Evolutionary conservation across 345 rosid species (phyloP).

Genomic region (Atalantia buxifolia): DNA sequence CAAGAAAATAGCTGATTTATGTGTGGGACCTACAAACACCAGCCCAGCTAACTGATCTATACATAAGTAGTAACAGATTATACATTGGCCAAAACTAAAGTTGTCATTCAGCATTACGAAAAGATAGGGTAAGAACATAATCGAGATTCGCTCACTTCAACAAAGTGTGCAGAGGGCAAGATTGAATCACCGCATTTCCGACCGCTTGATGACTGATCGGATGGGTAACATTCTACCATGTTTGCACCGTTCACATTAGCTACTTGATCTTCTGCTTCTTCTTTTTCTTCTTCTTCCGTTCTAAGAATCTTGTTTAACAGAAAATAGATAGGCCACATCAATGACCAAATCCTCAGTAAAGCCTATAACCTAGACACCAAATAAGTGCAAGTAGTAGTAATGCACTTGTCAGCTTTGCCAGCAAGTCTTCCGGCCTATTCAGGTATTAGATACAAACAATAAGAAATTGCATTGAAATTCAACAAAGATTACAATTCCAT

Average conservation of each 20-base stretch:
- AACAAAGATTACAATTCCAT: neutral
- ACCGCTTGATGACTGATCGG: conserved; percentile 25
- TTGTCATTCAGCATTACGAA: neutral
- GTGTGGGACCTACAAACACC: conserved; percentile 63
- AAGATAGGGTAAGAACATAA: neutral
- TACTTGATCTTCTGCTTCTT: conserved; percentile 22
- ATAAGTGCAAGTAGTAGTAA: neutral
- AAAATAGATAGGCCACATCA: conserved; percentile 70
- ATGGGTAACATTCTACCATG: conserved; percentile 21
- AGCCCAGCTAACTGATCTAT: conserved; percentile 1
- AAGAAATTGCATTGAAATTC: neutral
- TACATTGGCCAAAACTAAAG: neutral
- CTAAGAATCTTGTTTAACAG: conserved; percentile 55
- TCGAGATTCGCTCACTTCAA: conserved; percentile 41
- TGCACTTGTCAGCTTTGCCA: neutral
- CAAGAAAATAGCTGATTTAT: conserved; percentile 75
- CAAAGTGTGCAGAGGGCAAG: conserved; percentile 38
- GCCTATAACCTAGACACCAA: conserved; percentile 11
- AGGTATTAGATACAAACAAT: neutral
- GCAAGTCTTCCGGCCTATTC: neutral
- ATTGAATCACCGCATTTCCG: conserved; percentile 23
- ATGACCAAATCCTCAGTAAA: conserved; percentile 16
- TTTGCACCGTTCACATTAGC: conserved; percentile 20
- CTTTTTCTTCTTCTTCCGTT: conserved; percentile 34
- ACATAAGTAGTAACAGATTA: neutral